Evolutionary conservation across 306 rosid species (phyloP).

Genomic region (Citrullus colocynthis): DNA sequence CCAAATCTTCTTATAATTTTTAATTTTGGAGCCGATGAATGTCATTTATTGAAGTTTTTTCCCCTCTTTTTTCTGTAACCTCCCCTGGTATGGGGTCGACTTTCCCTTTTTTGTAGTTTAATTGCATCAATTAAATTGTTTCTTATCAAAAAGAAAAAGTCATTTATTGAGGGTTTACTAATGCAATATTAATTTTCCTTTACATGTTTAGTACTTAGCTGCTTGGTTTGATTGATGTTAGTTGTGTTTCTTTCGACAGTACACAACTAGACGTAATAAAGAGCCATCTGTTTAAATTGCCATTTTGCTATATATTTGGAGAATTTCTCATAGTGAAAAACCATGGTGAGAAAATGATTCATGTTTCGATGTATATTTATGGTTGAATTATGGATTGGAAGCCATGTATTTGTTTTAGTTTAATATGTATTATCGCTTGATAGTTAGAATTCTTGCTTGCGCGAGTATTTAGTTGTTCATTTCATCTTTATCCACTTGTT

Average conservation of each 20-base stretch:
- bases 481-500: conserved; percentile 13
- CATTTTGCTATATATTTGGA: background rate
- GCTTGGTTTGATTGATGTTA: background rate
- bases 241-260: background rate
- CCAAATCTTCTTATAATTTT: conserved; percentile 3
- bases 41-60: background rate
- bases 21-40: background rate
- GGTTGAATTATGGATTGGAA: background rate
- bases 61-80: background rate
- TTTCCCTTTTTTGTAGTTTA: background rate
- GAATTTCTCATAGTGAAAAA: background rate
- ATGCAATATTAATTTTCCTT: background rate
- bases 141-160: background rate
- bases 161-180: background rate
- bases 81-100: background rate
- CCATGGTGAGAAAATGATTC: background rate
- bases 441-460: background rate
- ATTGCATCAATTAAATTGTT: background rate
- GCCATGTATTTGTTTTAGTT: background rate
- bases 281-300: background rate
- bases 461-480: background rate
- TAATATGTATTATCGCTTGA: background rate
- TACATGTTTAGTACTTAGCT: background rate
- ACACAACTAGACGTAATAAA: background rate
- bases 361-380: background rate